These are phyloP conservation scores for Eucalyptus marginata DNA, from an alignment of 345 rosid genomes.

Conservation along the genomic window DNA sequence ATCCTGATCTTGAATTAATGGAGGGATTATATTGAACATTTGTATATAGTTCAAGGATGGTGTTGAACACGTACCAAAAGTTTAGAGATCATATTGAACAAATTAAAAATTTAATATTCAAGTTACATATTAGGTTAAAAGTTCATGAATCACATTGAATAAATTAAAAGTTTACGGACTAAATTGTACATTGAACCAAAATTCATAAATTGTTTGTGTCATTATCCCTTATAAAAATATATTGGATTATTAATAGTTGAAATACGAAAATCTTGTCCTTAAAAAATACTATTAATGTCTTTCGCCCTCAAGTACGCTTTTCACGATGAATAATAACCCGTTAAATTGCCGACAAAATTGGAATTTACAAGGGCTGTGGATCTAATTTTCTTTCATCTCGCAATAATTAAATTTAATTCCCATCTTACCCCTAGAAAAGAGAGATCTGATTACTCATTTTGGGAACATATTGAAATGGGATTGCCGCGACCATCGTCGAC, in stretches of 20 bases:
- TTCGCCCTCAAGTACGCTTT: background rate
- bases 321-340: background rate
- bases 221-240: too few relatives aligned
- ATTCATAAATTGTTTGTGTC: fast-evolving
- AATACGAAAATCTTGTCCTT: too few relatives aligned
- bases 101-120: fast-evolving
- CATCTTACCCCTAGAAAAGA: background rate
- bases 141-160: fast-evolving
- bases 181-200: too few relatives aligned
- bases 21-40: too few relatives aligned
- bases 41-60: too few relatives aligned
- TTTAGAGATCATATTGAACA: fast-evolving
- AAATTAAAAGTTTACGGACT: fast-evolving
- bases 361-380: background rate
- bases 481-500: background rate
- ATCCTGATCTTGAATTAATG: fast-evolving
- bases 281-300: background rate
- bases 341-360: background rate
- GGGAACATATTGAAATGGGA: background rate
- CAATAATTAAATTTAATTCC: background rate
- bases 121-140: too few relatives aligned
- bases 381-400: background rate
- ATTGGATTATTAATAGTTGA: too few relatives aligned
- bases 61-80: too few relatives aligned
- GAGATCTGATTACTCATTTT: background rate